Conservation (phyloP, 495 filamentous ascomycete genomes). For the Aspergillus indologenus region DNA sequence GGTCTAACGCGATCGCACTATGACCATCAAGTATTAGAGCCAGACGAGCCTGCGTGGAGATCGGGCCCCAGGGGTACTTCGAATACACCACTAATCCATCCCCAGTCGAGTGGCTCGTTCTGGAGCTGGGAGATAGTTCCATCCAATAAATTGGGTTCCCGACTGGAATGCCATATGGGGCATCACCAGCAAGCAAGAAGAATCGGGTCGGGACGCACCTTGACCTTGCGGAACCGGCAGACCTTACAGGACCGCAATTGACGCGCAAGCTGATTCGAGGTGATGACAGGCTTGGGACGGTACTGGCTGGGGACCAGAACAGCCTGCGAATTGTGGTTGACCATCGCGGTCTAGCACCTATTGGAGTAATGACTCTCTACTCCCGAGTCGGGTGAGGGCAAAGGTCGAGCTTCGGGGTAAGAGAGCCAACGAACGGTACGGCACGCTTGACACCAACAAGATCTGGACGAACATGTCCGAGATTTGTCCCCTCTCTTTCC, state of each 20-base stretch:
- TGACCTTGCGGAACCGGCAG: constrained; percentile 46
- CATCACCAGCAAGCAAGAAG: background rate
- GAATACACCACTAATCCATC: background rate
- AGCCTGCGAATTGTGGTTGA: constrained; percentile 22
- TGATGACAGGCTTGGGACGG: constrained; percentile 23
- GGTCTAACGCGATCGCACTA: constrained; percentile 48
- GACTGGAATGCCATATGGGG: background rate
- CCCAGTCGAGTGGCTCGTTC: background rate
- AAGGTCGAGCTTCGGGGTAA: constrained; percentile 22
- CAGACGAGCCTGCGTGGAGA: background rate
- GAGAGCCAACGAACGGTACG: constrained; percentile 29
- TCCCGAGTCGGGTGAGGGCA: constrained; percentile 11
- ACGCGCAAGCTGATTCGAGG: constrained; percentile 19
- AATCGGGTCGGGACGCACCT: constrained; percentile 31
- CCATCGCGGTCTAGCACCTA: constrained; percentile 21
- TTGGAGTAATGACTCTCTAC: constrained; percentile 10
- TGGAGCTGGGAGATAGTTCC: background rate
- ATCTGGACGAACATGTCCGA: constrained; percentile 31
- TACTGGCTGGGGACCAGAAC: constrained; percentile 24
- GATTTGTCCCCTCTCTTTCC: constrained; percentile 8
- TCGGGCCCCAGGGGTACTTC: background rate
- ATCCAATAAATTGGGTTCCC: background rate
- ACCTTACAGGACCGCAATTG: constrained; percentile 47
- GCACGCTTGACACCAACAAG: constrained; percentile 32
- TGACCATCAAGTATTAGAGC: constrained; percentile 9